phyloP scores from a whole-genome alignment of 1,284 basidiomycete genomes.

The Cryptococcus deneoformans region DNA sequence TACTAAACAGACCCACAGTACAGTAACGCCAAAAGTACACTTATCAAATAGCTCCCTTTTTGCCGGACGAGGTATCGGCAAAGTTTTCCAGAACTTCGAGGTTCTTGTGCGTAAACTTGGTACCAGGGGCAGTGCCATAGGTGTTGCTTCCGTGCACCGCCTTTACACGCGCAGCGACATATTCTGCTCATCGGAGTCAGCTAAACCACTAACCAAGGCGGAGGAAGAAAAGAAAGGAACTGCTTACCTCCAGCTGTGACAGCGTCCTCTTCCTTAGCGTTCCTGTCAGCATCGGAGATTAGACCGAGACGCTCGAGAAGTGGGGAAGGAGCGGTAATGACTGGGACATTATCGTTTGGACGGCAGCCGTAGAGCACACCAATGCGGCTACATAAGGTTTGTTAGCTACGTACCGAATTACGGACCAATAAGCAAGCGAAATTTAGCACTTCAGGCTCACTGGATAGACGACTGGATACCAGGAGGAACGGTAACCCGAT shows the following conservation, averaged over 20 bases:
- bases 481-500: constrained; percentile 31
- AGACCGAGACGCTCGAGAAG: constrained; percentile 23
- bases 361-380: constrained; percentile 35
- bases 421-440: too few species aligned
- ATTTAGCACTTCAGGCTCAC: background rate
- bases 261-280: constrained; percentile 7
- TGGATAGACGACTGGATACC: constrained; percentile 30
- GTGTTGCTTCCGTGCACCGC: constrained; percentile 20
- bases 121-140: constrained; percentile 24
- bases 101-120: constrained; percentile 25
- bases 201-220: background rate
- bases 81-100: constrained; percentile 26
- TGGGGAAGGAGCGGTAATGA: constrained; percentile 25
- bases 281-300: constrained; percentile 9
- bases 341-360: constrained; percentile 31
- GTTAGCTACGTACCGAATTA: background rate
- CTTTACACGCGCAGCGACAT: constrained; percentile 24
- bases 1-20: background rate
- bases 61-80: constrained; percentile 1
- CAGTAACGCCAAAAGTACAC: background rate
- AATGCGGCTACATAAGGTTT: constrained; percentile 14
- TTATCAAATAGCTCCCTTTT: background rate
- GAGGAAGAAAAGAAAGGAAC: background rate
- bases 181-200: constrained; percentile 9
- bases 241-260: constrained; percentile 13